Evolutionary conservation across 2,329 filamentous ascomycete species (phyloP), one percentile per base, ranked within the genome.

Genomic region (Fusarium albosuccineum): DNA sequence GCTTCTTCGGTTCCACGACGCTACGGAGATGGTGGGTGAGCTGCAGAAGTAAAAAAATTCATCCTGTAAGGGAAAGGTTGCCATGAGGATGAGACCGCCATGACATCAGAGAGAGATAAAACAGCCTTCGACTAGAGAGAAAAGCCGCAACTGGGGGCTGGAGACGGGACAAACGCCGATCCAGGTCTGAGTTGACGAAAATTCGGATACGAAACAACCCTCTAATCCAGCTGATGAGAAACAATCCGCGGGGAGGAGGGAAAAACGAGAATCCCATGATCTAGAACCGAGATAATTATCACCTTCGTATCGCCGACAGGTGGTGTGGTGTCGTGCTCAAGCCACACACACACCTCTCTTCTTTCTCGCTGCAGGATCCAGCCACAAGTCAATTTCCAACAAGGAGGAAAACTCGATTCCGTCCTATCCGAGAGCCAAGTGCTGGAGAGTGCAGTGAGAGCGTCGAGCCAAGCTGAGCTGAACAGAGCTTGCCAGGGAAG

Each of bases 41-140:
- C 51, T 49, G 36, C 40, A 30, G 61, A 68, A 53, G 51, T 16
- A 14, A 36, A 16, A 16, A 40, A 36, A 26, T 11, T 17, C 10
- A 11, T 39, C 48, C 52, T 51, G 36, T 17, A 46, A 46, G 48
- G 58, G 34, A 68, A 60, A 51, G 42, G 63, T 46, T 60, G 39
- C 62, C 57, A 66, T 33, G 42, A 60, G 50, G 30, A 67, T 70
- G 45, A 70, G 42, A 53, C 46, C 52, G 61, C 48, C 42, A 70
- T 69, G 63, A 67, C 63, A 70, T 69, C 60, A 70, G 59, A 64
- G 33, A 9, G 49, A 45, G 16, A 27, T 17, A 49, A 36, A 22
- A 22, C 22, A 22, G 22, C 22, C 22, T 22, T 37, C 40, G 10
- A 29, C 30, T 34, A 16, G 13, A 41, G 27, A 44, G 11, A 39